phyloP scores from a whole-genome alignment of 2,329 filamentous ascomycete genomes.

The Trichoderma atrobrunneum region DNA sequence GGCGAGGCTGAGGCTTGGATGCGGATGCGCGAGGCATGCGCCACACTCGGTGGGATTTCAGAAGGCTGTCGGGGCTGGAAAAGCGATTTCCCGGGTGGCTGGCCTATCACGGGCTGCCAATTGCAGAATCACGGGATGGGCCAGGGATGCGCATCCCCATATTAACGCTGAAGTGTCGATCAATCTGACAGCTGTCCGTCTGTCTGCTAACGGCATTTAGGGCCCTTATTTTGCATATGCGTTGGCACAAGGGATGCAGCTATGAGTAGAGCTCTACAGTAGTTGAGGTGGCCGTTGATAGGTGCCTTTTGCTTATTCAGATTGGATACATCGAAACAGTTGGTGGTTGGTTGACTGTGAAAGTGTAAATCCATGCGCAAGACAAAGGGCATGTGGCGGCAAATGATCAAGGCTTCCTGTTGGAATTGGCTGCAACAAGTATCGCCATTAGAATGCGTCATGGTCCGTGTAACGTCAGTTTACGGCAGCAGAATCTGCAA shows the following conservation, averaged over 20 bases:
- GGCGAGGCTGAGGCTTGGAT: constrained; percentile 11
- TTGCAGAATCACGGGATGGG: constrained; percentile 9
- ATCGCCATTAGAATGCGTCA: neutral
- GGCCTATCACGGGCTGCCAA: neutral
- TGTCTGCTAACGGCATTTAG: neutral
- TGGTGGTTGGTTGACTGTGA: neutral
- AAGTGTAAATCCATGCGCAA: neutral
- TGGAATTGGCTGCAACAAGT: neutral
- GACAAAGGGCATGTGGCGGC: neutral
- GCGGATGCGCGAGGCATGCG: neutral
- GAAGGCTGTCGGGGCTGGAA: neutral
- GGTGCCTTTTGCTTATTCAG: neutral
- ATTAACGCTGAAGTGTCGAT: neutral
- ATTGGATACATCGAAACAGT: neutral
- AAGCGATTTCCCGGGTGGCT: neutral
- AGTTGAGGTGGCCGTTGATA: neutral
- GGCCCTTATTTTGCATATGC: neutral
- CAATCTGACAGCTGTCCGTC: neutral
- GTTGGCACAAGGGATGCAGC: neutral
- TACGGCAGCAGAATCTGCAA: neutral
- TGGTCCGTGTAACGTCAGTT: neutral
- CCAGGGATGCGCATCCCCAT: constrained; percentile 9
- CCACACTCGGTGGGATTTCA: neutral
- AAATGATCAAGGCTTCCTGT: neutral
- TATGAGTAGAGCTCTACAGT: neutral